Conservation (phyloP, 176 grass and related monocot species). For the Oryza brachyantha region DNA sequence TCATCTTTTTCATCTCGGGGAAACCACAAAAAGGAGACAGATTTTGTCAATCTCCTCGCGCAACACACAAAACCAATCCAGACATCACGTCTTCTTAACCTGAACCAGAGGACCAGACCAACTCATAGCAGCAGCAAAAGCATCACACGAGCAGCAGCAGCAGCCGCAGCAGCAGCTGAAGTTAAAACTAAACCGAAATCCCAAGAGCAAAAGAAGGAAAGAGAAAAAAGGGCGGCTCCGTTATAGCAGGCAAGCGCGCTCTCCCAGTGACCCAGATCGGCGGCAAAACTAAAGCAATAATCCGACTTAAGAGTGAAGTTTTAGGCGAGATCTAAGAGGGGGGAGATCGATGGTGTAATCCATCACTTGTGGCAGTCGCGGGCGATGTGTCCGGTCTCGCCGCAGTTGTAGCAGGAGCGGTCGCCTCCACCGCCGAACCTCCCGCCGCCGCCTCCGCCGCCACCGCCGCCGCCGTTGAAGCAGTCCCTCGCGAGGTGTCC, state of each 20-base stretch:
- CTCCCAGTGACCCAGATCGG: conserved; percentile 18
- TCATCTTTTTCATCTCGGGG: neutral
- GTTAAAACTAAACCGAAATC: conserved; percentile 5
- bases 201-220: neutral
- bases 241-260: neutral
- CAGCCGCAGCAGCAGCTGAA: neutral
- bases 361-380: conserved; percentile 63
- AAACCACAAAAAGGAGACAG: conserved; percentile 14
- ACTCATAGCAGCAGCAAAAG: conserved; percentile 26
- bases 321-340: conserved; percentile 18
- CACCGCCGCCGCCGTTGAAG: conserved; percentile 23
- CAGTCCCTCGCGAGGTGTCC: conserved; percentile 80
- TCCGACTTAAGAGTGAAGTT: neutral
- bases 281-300: conserved; percentile 50
- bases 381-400: conserved; percentile 74
- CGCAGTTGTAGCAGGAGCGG: conserved; percentile 85
- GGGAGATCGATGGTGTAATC: neutral
- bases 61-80: conserved; percentile 23
- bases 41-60: conserved; percentile 9
- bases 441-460: conserved; percentile 29
- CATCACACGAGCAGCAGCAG: conserved; percentile 1
- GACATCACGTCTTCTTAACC: conserved; percentile 1
- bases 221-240: neutral
- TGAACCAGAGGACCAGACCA: neutral
- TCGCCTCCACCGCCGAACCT: conserved; percentile 42